phyloP scores from a whole-genome alignment of 2,329 filamentous ascomycete genomes.

The Scedosporium apiospermum region DNA sequence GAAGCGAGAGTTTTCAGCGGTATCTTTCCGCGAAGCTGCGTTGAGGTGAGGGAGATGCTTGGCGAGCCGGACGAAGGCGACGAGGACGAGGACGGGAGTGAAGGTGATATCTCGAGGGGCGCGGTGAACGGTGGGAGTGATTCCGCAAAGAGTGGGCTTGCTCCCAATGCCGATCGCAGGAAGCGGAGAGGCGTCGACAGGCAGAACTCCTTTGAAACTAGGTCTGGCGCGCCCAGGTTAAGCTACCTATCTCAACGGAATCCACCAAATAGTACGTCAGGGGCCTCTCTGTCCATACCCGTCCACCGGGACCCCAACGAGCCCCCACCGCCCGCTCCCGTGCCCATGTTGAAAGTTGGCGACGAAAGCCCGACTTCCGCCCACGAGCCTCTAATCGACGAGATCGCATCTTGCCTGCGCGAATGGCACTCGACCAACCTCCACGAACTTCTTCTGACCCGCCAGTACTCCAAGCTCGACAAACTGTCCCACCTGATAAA shows the following conservation, averaged over 20 bases:
- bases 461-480: conserved; percentile 74
- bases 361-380: conserved; percentile 89
- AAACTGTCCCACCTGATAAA: conserved; percentile 72
- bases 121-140: conserved; percentile 22
- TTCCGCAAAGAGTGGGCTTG: conserved; percentile 45
- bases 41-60: conserved; percentile 87
- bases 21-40: conserved; percentile 90
- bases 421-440: conserved; percentile 99
- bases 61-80: conserved; percentile 57
- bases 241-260: conserved; percentile 15
- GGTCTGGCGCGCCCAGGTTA: conserved; percentile 3
- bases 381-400: conserved; percentile 87
- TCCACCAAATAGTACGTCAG: conserved; percentile 28
- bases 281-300: conserved; percentile 32
- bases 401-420: conserved; percentile 90
- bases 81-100: conserved; percentile 28
- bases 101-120: conserved; percentile 16
- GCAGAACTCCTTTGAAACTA: conserved; percentile 2
- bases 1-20: conserved; percentile 97
- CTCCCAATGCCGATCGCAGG: conserved; percentile 24
- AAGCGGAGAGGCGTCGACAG: conserved; percentile 19
- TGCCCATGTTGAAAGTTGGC: conserved; percentile 95
- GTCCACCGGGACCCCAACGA: conserved; percentile 53
- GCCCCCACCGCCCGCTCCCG: conserved; percentile 77
- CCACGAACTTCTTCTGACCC: conserved; percentile 77